These are phyloP conservation scores for Angophora floribunda DNA, from an alignment of 345 rosid genomes.

Conservation along the genomic window DNA sequence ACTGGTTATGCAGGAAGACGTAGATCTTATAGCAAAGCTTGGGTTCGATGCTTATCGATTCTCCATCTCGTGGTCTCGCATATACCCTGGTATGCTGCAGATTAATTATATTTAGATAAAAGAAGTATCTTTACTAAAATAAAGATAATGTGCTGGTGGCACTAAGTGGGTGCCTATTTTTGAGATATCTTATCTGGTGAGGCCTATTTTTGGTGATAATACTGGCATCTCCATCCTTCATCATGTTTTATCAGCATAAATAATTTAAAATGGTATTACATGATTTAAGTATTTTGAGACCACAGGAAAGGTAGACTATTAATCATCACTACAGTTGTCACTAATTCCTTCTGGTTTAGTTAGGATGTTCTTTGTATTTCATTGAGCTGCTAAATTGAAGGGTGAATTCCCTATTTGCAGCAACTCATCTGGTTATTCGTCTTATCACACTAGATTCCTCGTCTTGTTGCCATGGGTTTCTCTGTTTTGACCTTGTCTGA, in stretches of 20 bases:
- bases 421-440: neutral
- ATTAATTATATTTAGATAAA: neutral
- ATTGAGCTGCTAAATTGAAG: neutral
- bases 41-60: conserved; percentile 88
- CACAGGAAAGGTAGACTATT: neutral
- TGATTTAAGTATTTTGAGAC: neutral
- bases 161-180: neutral
- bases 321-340: neutral
- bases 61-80: conserved; percentile 92
- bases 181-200: neutral
- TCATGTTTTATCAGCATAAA: neutral
- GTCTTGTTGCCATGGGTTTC: neutral
- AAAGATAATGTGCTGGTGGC: neutral
- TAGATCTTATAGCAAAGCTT: conserved; percentile 51
- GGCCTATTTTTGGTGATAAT: neutral
- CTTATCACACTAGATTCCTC: neutral
- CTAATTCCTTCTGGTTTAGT: neutral
- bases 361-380: neutral
- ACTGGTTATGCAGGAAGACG: conserved; percentile 64
- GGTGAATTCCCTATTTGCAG: neutral
- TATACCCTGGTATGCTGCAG: conserved; percentile 58
- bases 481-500: neutral
- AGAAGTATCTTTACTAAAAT: neutral
- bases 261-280: neutral
- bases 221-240: neutral